phyloP scores from a whole-genome alignment of 805 yeast species.

The Lipomyces mesembrius region DNA sequence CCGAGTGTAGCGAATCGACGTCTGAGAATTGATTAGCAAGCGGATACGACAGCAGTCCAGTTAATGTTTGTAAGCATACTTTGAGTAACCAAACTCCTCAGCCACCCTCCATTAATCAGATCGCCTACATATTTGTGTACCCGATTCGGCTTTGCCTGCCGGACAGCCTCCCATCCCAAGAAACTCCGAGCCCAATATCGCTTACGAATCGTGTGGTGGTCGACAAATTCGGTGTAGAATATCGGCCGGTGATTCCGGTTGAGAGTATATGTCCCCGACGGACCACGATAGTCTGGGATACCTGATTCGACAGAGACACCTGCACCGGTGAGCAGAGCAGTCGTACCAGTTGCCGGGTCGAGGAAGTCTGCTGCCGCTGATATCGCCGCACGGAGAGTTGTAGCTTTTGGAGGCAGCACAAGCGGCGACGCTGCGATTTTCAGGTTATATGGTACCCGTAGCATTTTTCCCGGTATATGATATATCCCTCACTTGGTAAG shows the following conservation, averaged over 20 bases:
- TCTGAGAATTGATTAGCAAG: conserved; percentile 17
- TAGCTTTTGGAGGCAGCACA: conserved; percentile 28
- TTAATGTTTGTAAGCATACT: conserved; percentile 25
- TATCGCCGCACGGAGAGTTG: conserved; percentile 25
- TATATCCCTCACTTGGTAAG: not conserved
- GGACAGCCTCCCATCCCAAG: conserved; percentile 38
- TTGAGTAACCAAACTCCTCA: conserved; percentile 37
- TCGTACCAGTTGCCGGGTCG: conserved; percentile 31
- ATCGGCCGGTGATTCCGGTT: conserved; percentile 40
- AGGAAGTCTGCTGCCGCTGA: conserved; percentile 27
- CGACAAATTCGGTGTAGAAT: conserved; percentile 40
- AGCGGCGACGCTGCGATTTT: conserved; percentile 19
- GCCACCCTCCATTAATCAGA: conserved; percentile 28
- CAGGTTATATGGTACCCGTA: conserved; percentile 35
- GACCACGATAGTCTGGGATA: conserved; percentile 43
- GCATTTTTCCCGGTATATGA: conserved; percentile 15
- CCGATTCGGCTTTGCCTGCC: conserved; percentile 37
- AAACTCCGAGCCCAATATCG: conserved; percentile 43
- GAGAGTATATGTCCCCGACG: conserved; percentile 40
- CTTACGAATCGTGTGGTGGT: conserved; percentile 35
- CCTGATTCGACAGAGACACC: conserved; percentile 43
- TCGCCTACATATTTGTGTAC: conserved; percentile 37
- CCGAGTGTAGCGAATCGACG: conserved; percentile 40
- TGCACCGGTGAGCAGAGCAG: conserved; percentile 41
- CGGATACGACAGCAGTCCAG: not conserved